These are phyloP conservation scores for Apiospora marii DNA, from an alignment of 2,329 filamentous ascomycete species.

Conservation along the genomic window DNA sequence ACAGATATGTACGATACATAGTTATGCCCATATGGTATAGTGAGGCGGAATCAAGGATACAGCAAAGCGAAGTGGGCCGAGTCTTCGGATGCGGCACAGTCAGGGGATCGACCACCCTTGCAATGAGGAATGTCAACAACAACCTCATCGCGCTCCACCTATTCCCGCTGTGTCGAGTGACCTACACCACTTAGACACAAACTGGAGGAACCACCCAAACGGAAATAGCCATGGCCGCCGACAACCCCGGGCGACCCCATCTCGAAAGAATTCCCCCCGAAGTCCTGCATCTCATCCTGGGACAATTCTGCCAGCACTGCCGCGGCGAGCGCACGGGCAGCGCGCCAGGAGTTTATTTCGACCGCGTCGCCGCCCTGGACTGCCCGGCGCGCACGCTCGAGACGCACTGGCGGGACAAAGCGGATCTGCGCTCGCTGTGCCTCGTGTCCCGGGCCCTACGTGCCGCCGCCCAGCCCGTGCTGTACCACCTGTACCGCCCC, in stretches of 20 bases:
- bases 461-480: neutral
- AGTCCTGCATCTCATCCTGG: neutral
- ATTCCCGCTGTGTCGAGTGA: neutral
- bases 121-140: neutral
- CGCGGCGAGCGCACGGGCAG: neutral
- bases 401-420: neutral
- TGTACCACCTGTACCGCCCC: neutral
- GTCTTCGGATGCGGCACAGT: neutral
- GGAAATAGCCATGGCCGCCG: neutral
- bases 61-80: neutral
- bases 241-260: neutral
- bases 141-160: neutral
- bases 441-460: neutral
- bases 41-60: neutral
- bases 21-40: no score
- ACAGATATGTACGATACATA: no score
- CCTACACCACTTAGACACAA: neutral
- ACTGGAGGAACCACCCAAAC: neutral
- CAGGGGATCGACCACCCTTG: neutral
- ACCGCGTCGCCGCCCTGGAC: neutral
- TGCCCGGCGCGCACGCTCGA: no score
- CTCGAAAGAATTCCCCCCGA: neutral
- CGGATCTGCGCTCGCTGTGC: neutral
- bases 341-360: neutral
- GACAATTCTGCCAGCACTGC: neutral